These are phyloP conservation scores for Leptographium wingfieldii DNA, from an alignment of 2,329 filamentous ascomycete species.

Conservation along the genomic window DNA sequence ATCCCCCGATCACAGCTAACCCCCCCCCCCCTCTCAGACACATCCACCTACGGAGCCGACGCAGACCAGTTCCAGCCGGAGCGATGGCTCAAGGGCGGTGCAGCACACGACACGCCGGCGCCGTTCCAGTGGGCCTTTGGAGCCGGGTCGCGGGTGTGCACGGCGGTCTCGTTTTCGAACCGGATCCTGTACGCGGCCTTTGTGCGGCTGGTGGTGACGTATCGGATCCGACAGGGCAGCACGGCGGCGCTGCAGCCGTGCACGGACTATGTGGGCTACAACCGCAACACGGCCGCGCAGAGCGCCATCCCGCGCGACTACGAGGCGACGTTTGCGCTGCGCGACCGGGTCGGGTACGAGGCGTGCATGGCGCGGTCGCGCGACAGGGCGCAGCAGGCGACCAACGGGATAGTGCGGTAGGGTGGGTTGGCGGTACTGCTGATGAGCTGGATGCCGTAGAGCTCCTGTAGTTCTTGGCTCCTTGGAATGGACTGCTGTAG, in stretches of 20 bases:
- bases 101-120: background rate
- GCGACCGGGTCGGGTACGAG: constrained; percentile 1
- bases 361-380: background rate
- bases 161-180: constrained; percentile 2
- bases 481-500: too few species aligned
- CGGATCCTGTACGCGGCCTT: constrained; percentile 3
- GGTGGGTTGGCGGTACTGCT: background rate
- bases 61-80: constrained; percentile 31
- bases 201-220: constrained; percentile 2
- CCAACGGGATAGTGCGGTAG: background rate
- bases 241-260: background rate
- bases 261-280: constrained; percentile 3
- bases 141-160: constrained; percentile 4
- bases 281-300: background rate
- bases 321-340: background rate
- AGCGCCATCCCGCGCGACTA: background rate
- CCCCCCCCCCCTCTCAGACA: constrained; percentile 14
- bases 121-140: constrained; percentile 3
- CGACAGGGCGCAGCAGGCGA: background rate
- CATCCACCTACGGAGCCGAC: constrained; percentile 29
- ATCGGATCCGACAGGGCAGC: background rate
- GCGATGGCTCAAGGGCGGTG: constrained; percentile 28
- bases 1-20: too few species aligned
- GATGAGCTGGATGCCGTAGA: too few species aligned
- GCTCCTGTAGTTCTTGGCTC: too few species aligned